Evolutionary conservation across 129 eudicot genomes (phyloP), one percentile per base, ranked within the genome.

Genomic region (Pulicaria dysenterica): DNA sequence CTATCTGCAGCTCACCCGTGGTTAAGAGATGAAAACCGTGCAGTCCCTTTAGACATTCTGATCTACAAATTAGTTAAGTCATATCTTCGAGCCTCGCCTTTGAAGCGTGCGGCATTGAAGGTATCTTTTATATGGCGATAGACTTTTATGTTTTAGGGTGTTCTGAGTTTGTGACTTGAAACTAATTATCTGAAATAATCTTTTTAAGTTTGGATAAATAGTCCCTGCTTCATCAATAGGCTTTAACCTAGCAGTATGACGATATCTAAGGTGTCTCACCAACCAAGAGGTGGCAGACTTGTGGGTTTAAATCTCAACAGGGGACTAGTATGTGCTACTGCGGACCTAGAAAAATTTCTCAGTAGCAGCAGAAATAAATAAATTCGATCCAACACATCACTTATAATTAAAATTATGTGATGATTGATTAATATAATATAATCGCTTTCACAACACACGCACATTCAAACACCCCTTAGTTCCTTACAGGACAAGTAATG

Each of bases 1-100:
- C 15, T n/a, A 70, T 66, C 36, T 85, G 84, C 91, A 95, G 99
- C 91, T 73, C 99, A 95, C 78, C 96, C 99, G 9, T 91, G 99
- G 99, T 75, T 95, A 67, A 66, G 94, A 84, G 86, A 80, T 61
- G 88, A 86, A 77, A 83, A 82, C 49, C 75, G 79, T 42, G 69
- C 73, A 15, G 78, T 91, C 51, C 97, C 99, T 9, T 81, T 95
- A 37, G 99, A 95, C 69, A 78, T 88, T 73, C 70, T 80, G 70
- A 83, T 85, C 8, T 95, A 72, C 85, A 95, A 83, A 77, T 76
- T 86, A 79, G 95, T 95, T 61, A 95, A 88, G 80, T 77, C 90
- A 31, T 95, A 91, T 67, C 78, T 88, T 51, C 91, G 95, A 59
- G 79, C 96, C 50, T 79, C 95, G 3, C 96, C 96, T 54, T 79